Conservation (phyloP, 371 early-diverging fungal genomes). For the Saksenaea oblongispora region DNA sequence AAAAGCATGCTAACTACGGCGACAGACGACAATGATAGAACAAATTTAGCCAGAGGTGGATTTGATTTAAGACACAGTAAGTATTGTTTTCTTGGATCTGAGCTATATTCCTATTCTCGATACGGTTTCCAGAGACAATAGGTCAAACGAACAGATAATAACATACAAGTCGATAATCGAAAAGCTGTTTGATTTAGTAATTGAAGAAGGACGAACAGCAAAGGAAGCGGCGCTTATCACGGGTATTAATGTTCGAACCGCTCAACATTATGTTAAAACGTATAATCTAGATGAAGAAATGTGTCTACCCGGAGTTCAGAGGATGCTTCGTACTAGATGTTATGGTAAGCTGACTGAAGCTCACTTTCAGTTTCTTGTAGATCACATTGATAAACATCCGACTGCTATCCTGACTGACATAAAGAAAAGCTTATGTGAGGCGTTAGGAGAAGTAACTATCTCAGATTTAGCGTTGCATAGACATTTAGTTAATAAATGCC, state of each 20-base stretch:
- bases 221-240: neutral
- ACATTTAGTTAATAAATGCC: conserved; percentile 12
- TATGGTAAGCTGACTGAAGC: conserved; percentile 9
- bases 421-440: conserved; percentile 6
- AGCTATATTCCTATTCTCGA: no score
- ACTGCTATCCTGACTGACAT: conserved; percentile 7
- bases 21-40: no score
- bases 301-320: conserved; percentile 9
- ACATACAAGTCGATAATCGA: no score
- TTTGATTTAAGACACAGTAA: no score
- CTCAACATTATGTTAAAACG: conserved; percentile 8
- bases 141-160: no score
- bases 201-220: conserved; percentile 7
- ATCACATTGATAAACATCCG: conserved; percentile 2
- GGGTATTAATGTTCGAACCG: conserved; percentile 12
- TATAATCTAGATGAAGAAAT: conserved; percentile 15
- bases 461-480: conserved; percentile 13
- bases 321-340: conserved; percentile 2
- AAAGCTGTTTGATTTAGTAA: conserved; percentile 10
- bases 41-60: no score
- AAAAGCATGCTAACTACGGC: no score
- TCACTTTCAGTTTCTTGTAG: conserved; percentile 10
- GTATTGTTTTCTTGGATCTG: no score
- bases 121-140: no score
- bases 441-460: neutral